Evolutionary conservation across 257 asterid genomes (phyloP).

Genomic region (Rehmannia glutinosa): DNA sequence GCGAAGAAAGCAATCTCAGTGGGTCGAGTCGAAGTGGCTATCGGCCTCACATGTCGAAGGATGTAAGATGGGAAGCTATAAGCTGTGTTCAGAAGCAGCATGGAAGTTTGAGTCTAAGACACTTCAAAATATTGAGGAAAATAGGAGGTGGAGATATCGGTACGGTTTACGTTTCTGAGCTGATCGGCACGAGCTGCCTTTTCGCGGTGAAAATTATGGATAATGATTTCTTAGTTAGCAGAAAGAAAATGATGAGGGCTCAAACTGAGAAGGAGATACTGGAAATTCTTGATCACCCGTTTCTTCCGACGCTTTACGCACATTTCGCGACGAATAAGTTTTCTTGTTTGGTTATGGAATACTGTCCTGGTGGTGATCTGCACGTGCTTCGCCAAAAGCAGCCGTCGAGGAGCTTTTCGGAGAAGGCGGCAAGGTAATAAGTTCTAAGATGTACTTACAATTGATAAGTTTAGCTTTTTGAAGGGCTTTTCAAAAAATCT

Average conservation of each 20-base stretch:
- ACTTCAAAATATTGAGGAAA: constrained; percentile 69
- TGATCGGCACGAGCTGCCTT: constrained; percentile 62
- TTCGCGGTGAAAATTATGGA: constrained; percentile 90
- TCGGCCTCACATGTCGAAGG: constrained; percentile 82
- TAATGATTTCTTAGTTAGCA: constrained; percentile 45
- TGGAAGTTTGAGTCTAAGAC: constrained; percentile 52
- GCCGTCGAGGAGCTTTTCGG: constrained; percentile 51
- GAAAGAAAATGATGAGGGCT: constrained; percentile 67
- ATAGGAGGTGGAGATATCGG: constrained; percentile 92
- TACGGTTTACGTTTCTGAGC: constrained; percentile 71
- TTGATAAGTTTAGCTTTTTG: background rate
- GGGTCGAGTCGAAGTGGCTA: constrained; percentile 62
- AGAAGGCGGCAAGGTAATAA: constrained; percentile 76
- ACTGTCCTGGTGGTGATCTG: constrained; percentile 95
- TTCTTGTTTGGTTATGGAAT: constrained; percentile 82
- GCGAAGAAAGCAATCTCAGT: constrained; percentile 69
- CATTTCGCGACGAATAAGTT: constrained; percentile 62
- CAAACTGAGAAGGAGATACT: constrained; percentile 82
- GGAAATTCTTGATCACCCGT: constrained; percentile 85
- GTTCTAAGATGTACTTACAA: background rate
- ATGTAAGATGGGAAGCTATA: constrained; percentile 90
- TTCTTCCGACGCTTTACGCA: constrained; percentile 84
- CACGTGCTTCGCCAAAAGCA: constrained; percentile 89
- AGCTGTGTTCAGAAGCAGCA: constrained; percentile 52
- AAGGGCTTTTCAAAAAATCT: background rate